A percentile compares a stretch with the other conserved stretches of the same genome.
These are phyloP conservation scores for Butyriboletus loyo DNA, from an alignment of 768 basidiomycete species.

Conservation along the genomic window DNA sequence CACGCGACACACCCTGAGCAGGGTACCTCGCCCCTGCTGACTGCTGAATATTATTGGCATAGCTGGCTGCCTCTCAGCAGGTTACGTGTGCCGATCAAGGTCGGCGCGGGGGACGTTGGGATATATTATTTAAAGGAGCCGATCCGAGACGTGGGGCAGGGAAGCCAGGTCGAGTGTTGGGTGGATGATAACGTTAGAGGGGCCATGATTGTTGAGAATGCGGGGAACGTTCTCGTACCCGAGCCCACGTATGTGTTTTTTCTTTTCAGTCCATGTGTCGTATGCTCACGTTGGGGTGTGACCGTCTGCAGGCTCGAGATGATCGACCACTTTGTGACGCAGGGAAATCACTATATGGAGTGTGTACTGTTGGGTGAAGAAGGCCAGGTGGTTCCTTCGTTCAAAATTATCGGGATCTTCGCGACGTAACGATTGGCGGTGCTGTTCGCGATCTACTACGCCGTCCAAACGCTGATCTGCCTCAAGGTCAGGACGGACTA, in stretches of 20 bases:
- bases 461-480: not conserved
- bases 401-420: constrained; percentile 92
- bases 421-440: constrained; percentile 47
- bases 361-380: constrained; percentile 88
- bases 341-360: constrained; percentile 91
- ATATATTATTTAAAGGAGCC: constrained; percentile 87
- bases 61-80: constrained; percentile 81
- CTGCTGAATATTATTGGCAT: constrained; percentile 85
- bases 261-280: not conserved
- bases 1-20: constrained; percentile 66
- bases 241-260: constrained; percentile 61
- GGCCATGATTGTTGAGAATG: constrained; percentile 73
- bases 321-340: constrained; percentile 83
- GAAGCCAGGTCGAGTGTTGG: constrained; percentile 86
- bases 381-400: constrained; percentile 70
- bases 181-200: constrained; percentile 94
- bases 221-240: constrained; percentile 57
- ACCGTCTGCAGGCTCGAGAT: constrained; percentile 59
- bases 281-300: not conserved
- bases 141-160: constrained; percentile 49
- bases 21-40: constrained; percentile 46
- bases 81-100: constrained; percentile 78
- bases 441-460: not conserved
- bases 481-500: not conserved
- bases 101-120: constrained; percentile 89